A percentile compares a stretch with the other conserved stretches of the same genome.
These are phyloP conservation scores for Scedosporium apiospermum DNA, from an alignment of 2,329 filamentous ascomycete genomes.

Conservation along the genomic window DNA sequence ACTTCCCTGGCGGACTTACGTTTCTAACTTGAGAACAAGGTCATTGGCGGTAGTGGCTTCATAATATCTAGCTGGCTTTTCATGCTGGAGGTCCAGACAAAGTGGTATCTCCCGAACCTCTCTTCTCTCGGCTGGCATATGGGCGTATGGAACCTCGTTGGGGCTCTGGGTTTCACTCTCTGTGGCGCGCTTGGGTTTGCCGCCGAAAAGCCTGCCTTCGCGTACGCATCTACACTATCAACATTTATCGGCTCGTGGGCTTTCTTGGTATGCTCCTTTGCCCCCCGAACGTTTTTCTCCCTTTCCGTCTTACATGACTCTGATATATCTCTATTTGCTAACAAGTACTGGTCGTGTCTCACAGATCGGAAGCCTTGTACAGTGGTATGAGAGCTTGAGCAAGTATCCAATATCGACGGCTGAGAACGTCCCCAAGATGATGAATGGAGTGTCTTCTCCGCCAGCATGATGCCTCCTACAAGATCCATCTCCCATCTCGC, in stretches of 20 bases:
- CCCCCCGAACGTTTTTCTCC: not conserved
- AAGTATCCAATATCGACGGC: slow-evolving; percentile 14
- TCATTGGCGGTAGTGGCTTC: slow-evolving; percentile 54
- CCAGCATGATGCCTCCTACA: not conserved
- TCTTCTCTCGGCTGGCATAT: slow-evolving; percentile 56
- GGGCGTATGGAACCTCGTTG: slow-evolving; percentile 55
- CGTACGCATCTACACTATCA: slow-evolving; percentile 38
- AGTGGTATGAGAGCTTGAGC: slow-evolving; percentile 16
- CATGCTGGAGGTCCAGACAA: slow-evolving; percentile 56
- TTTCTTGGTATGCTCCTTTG: slow-evolving; percentile 25
- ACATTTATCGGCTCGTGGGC: slow-evolving; percentile 41
- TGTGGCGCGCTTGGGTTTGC: slow-evolving; percentile 48
- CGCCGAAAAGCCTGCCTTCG: slow-evolving; percentile 24
- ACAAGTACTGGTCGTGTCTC: slow-evolving; percentile 8
- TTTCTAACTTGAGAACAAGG: slow-evolving; percentile 12
- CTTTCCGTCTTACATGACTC: not conserved
- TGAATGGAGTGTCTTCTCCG: not conserved
- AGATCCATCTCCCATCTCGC: too few species aligned
- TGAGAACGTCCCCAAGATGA: not conserved
- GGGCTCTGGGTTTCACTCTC: slow-evolving; percentile 52
- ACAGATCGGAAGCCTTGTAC: slow-evolving; percentile 14
- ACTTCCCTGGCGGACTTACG: not conserved
- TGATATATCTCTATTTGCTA: too few species aligned
- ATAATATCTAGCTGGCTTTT: slow-evolving; percentile 49
- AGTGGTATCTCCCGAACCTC: slow-evolving; percentile 51